Conservation (phyloP, 2,329 filamentous ascomycete species). For the Cladosporium sp. region DNA sequence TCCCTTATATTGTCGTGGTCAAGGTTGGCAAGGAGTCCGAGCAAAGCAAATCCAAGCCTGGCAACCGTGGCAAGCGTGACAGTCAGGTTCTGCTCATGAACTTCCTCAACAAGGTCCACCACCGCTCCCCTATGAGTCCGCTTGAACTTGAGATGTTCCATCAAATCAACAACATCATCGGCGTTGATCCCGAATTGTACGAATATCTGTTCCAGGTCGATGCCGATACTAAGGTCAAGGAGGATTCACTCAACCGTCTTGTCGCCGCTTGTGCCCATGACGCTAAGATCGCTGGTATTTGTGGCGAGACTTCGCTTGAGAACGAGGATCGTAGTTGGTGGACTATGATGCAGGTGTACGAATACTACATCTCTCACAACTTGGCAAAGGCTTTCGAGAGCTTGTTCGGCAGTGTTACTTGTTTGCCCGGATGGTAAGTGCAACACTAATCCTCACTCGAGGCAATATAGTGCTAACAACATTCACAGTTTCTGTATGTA, state of each 20-base stretch:
- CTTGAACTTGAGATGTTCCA: conserved; percentile 98
- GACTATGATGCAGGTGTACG: conserved; percentile 99
- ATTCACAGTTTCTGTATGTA: conserved; percentile 92
- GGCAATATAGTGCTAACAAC: neutral
- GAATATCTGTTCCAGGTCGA: conserved; percentile 98
- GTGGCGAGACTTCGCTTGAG: conserved; percentile 91
- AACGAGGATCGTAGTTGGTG: conserved; percentile 95
- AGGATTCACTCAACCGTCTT: conserved; percentile 87
- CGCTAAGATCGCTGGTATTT: conserved; percentile 94
- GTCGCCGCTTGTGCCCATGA: conserved; percentile 92
- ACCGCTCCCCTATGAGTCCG: conserved; percentile 89
- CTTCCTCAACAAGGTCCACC: conserved; percentile 96
- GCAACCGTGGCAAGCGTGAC: conserved; percentile 97
- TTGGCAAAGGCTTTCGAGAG: conserved; percentile 96
- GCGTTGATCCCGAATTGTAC: conserved; percentile 94
- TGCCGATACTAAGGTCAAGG: conserved; percentile 88
- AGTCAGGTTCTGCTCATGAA: conserved; percentile 94
- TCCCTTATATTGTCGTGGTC: conserved; percentile 91
- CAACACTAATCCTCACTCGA: neutral
- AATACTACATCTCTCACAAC: conserved; percentile 99
- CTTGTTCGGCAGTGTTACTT: conserved; percentile 95
- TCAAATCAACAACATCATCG: conserved; percentile 98
- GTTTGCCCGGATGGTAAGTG: conserved; percentile 95
- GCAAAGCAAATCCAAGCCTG: conserved; percentile 83
- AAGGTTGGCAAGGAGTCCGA: conserved; percentile 98